Conservation (phyloP, 2,329 filamentous ascomycete genomes). For the Botryosphaeria dothidea region DNA sequence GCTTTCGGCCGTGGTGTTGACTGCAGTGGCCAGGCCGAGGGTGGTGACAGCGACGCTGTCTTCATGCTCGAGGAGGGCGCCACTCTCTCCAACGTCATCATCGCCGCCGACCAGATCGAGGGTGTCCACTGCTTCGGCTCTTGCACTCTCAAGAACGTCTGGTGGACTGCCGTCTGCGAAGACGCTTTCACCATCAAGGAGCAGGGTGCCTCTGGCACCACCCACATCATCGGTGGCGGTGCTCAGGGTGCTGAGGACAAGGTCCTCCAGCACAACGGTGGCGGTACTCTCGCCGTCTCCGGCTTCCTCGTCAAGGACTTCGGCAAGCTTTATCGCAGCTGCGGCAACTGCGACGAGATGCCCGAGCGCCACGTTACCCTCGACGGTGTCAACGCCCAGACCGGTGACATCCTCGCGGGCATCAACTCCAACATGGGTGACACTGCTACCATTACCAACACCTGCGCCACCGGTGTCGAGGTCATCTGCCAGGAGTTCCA, state of each 20-base stretch:
- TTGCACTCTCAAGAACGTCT: conserved; percentile 45
- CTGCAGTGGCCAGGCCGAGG: conserved; percentile 19
- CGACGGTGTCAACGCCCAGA: conserved; percentile 41
- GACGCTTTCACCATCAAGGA: conserved; percentile 36
- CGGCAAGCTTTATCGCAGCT: conserved; percentile 35
- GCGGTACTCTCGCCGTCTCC: conserved; percentile 32
- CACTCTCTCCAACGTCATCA: conserved; percentile 52
- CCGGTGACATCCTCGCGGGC: conserved; percentile 28
- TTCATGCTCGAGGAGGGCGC: conserved; percentile 28
- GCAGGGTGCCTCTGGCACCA: conserved; percentile 23
- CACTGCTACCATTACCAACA: conserved; percentile 44
- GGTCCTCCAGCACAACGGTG: conserved; percentile 37
- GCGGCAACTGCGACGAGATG: conserved; percentile 33
- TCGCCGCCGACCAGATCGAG: conserved; percentile 49
- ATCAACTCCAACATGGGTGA: conserved; percentile 39
- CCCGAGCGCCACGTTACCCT: conserved; percentile 30
- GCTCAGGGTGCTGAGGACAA: conserved; percentile 32
- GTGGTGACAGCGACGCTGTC: conserved; percentile 20
- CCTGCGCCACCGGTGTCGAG: conserved; percentile 31
- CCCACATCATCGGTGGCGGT: conserved; percentile 33
- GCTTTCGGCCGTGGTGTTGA: conserved; percentile 19
- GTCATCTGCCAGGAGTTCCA: conserved; percentile 31
- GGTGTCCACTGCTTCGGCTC: conserved; percentile 54
- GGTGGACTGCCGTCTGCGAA: conserved; percentile 40
- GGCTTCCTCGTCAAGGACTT: conserved; percentile 32